A percentile compares a stretch with the other conserved stretches of the same genome.
Evolutionary conservation across 805 yeast genomes (phyloP).

Genomic region (Hanseniaspora jakobsenii): DNA sequence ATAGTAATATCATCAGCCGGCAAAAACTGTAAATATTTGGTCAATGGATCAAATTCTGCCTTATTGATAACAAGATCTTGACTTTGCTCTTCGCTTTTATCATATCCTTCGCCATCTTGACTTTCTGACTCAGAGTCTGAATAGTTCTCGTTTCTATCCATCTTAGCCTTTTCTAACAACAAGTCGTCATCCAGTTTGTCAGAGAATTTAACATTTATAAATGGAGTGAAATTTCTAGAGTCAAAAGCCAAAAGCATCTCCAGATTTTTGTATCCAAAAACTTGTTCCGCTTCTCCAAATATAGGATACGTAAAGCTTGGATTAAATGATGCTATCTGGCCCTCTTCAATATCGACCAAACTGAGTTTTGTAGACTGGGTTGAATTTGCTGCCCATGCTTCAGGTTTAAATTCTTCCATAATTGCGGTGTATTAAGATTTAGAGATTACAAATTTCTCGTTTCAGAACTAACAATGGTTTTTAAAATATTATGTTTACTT

Average conservation of each 20-base stretch:
- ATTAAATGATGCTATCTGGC: constrained; percentile 50
- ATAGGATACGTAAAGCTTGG: constrained; percentile 87
- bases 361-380: constrained; percentile 54
- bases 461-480: no score
- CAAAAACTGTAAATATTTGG: constrained; percentile 39
- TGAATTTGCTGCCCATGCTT: constrained; percentile 62
- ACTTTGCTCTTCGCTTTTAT: no score
- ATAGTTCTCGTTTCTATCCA: constrained; percentile 29
- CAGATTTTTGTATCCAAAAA: constrained; percentile 70
- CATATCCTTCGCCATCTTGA: background rate
- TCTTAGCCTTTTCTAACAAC: constrained; percentile 8
- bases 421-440: background rate
- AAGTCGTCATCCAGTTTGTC: constrained; percentile 37
- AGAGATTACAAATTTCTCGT: no score
- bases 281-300: constrained; percentile 80
- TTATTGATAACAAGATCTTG: no score
- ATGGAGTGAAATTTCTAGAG: constrained; percentile 59
- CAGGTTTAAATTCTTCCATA: constrained; percentile 38
- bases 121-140: constrained; percentile 35
- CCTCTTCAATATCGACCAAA: constrained; percentile 37
- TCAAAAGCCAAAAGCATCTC: constrained; percentile 61
- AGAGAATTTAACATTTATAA: constrained; percentile 46
- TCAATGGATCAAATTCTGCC: constrained; percentile 24
- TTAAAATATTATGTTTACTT: no score
- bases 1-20: constrained; percentile 45